A percentile compares a stretch with the other conserved stretches of the same genome.
Evolutionary conservation across 192 early-diverging fungal genomes (phyloP).

Genomic region (Coemansia sp.): DNA sequence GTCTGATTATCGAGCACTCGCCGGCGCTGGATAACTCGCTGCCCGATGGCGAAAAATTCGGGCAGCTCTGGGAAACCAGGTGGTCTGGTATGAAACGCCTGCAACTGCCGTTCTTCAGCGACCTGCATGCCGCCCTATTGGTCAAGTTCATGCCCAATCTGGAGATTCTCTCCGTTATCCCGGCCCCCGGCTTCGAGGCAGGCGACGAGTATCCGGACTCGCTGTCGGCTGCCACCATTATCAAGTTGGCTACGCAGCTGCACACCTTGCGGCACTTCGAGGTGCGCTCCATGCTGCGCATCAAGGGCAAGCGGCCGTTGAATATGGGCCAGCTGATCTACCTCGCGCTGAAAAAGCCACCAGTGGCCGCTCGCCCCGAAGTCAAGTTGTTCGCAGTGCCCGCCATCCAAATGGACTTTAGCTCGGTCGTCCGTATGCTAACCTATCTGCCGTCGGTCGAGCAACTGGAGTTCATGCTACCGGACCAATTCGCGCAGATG

Average conservation of each 20-base stretch:
- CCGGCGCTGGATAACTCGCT: constrained; percentile 51
- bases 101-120: constrained; percentile 52
- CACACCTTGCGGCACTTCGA: constrained; percentile 42
- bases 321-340: constrained; percentile 39
- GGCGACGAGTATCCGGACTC: constrained; percentile 50
- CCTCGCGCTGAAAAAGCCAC: constrained; percentile 31
- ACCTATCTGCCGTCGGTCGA: constrained; percentile 39
- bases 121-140: constrained; percentile 39
- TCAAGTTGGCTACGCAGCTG: constrained; percentile 43
- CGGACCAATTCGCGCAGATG: constrained; percentile 31
- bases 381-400: constrained; percentile 42
- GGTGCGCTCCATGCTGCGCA: constrained; percentile 42
- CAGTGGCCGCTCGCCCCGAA: constrained; percentile 26
- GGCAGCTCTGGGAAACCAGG: constrained; percentile 49
- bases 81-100: constrained; percentile 44
- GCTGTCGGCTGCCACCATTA: constrained; percentile 21
- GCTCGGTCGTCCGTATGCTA: constrained; percentile 33
- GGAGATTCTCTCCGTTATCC: constrained; percentile 46
- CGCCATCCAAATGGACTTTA: constrained; percentile 46
- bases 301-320: constrained; percentile 35
- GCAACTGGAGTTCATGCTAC: constrained; percentile 50
- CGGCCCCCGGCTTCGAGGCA: constrained; percentile 41
- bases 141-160: constrained; percentile 52
- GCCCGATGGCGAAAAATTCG: constrained; percentile 48
- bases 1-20: constrained; percentile 52